Base-by-base conservation (phyloP, 2,329 filamentous ascomycete species). In the Cercospora sesami region DNA sequence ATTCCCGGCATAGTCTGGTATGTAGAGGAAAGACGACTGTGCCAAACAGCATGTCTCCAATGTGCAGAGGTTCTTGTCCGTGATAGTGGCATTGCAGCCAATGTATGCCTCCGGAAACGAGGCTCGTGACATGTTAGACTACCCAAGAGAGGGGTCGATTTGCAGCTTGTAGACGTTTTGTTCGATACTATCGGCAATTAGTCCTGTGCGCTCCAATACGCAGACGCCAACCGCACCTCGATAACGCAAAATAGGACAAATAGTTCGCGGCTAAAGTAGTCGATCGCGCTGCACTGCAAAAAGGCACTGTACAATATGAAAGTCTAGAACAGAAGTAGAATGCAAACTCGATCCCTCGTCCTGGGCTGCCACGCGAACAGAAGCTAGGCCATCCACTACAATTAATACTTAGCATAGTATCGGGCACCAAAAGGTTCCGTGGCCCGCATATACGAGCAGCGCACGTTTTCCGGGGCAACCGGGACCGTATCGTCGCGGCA, bases 21-120 rank as follows among this genome's bases (percentile, higher is more conserved):
- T 79, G 75, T 88, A 89, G 28, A 84, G 82, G 71, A 87, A 86
- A 16, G 83, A 80, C 0, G 73, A 73, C 30, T 77, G 75, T 16
- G 72, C 74, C 14, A 77, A 65, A 26, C 76, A 75, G 70, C 77
- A 78, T 6, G 73, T 76, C 8, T 73, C 68, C 16, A 76, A 65
- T 1, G 72, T 75, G 68, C 77, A 78, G 9, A 70, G 42, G 23
- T 66, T 31, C 39, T 58, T 51, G 30, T 63, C 60, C 5, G 59
- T 45, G 26, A 75, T 71, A 5, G 60, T 36, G 45, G 62, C 58
- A 57, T 75, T 74, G 66, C 74, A 75, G 61, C 61, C 61, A 51
- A 63, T 63, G 53, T 36, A 63, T 18, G 61, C 61, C 12, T 55
- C 28, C 23, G 61, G 61, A 30, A 31, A 55, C 14, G 45, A 53